A percentile compares a stretch with the other conserved stretches of the same genome.
Conservation (phyloP, 306 rosid genomes). For the Quercus cerris region DNA sequence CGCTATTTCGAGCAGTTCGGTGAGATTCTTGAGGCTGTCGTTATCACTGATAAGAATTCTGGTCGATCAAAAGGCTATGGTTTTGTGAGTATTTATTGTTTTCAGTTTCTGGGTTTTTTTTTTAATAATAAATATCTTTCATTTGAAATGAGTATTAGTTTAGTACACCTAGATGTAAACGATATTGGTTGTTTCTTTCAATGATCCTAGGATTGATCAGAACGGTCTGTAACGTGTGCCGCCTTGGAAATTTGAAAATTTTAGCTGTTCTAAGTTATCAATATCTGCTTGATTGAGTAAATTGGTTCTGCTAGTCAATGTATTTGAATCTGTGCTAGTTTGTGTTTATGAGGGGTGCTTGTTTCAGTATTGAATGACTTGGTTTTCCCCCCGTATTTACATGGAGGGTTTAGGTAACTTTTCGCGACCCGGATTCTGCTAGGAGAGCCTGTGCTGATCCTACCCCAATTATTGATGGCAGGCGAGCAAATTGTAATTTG, state of each 20-base stretch:
- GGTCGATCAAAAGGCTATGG: slow-evolving; percentile 99
- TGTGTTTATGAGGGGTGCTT: not conserved
- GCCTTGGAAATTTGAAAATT: not conserved
- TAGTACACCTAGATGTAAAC: not conserved
- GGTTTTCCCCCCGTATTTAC: slow-evolving; percentile 59
- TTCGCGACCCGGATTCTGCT: slow-evolving; percentile 93
- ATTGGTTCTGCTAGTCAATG: not conserved
- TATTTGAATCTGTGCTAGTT: not conserved
- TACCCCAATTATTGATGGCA: slow-evolving; percentile 81
- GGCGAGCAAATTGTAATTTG: slow-evolving; percentile 92
- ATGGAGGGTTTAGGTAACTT: slow-evolving; percentile 99
- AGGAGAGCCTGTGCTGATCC: slow-evolving; percentile 93
- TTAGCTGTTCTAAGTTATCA: not conserved
- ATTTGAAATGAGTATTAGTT: not conserved
- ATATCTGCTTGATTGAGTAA: not conserved
- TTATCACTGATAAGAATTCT: slow-evolving; percentile 83
- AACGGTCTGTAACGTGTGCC: not conserved
- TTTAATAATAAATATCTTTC: too few relatives aligned
- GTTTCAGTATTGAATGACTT: slow-evolving; percentile 48
- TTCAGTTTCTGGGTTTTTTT: slow-evolving; percentile 3
- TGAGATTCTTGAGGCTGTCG: slow-evolving; percentile 93
- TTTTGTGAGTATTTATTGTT: slow-evolving; percentile 70
- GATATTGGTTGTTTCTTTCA: not conserved
- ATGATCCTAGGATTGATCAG: not conserved
- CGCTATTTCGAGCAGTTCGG: slow-evolving; percentile 82